Percentiles rank a stretch among this genome's conserved stretches.
phyloP scores from a whole-genome alignment of 2,329 filamentous ascomycete genomes.

The Botrytis medusae region DNA sequence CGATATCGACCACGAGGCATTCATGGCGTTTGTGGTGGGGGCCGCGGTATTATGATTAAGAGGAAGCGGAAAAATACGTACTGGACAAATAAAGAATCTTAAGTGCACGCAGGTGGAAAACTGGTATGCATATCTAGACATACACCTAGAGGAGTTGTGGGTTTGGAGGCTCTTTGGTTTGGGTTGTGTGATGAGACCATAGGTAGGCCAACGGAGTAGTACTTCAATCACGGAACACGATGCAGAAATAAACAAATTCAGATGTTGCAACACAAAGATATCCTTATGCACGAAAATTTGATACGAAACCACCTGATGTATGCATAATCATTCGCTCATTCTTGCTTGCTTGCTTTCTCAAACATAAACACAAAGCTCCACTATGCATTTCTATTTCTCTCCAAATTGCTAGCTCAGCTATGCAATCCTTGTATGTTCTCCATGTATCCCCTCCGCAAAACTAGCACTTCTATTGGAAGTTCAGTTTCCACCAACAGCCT shows the following conservation, averaged over 20 bases:
- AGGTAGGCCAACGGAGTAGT: not conserved
- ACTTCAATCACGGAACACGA: not conserved
- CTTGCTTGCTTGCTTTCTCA: not conserved
- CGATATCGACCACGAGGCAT: not conserved
- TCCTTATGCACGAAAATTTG: not conserved
- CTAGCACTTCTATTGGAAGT: not conserved
- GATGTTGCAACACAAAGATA: not conserved
- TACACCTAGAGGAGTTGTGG: not conserved
- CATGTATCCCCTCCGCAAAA: not conserved
- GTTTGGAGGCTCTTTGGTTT: not conserved
- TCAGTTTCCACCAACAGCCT: conserved; percentile 48
- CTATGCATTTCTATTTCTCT: not conserved
- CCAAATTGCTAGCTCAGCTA: not conserved
- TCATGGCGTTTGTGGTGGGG: not conserved
- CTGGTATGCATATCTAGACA: not conserved
- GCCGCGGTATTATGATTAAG: accelerated
- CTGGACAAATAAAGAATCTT: not conserved
- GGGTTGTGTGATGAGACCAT: not conserved
- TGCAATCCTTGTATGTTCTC: not conserved
- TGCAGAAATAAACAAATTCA: not conserved
- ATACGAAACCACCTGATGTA: not conserved
- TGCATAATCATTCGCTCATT: not conserved
- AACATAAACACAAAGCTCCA: not conserved
- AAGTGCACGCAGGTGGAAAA: not conserved
- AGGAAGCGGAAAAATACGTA: not conserved